Conservation (phyloP, 331 rosid species). For the Rosa hybrid region DNA sequence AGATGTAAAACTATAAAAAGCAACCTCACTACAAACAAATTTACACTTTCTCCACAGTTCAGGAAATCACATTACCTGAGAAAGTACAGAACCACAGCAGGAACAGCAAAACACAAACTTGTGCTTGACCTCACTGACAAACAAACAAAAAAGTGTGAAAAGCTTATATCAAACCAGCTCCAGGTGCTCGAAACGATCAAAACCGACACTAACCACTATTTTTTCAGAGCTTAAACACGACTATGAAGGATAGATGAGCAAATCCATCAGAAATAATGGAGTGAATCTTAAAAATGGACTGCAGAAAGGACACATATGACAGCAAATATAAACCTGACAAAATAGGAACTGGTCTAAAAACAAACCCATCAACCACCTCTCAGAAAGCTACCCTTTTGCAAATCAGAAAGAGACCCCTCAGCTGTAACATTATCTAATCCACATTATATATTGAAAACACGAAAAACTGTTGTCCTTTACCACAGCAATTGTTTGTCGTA, state of each 20-base stretch:
- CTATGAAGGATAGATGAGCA: background rate
- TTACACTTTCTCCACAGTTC: background rate
- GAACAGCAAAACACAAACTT: background rate
- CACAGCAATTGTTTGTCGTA: background rate
- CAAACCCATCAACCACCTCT: constrained; percentile 38
- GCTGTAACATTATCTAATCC: constrained; percentile 34
- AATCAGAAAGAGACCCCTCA: constrained; percentile 56
- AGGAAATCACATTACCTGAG: background rate
- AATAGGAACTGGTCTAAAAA: constrained; percentile 39
- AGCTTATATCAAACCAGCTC: background rate
- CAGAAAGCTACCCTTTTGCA: constrained; percentile 55
- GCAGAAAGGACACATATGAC: constrained; percentile 34
- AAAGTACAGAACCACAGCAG: background rate
- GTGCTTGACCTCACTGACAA: constrained; percentile 2
- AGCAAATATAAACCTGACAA: constrained; percentile 30
- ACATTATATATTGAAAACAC: constrained; percentile 12
- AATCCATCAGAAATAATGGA: constrained; percentile 8
- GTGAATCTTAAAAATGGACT: constrained; percentile 12
- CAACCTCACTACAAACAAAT: constrained; percentile 8
- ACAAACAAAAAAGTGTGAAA: background rate
- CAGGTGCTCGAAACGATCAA: background rate
- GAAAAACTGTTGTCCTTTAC: constrained; percentile 9
- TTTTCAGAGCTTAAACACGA: constrained; percentile 13
- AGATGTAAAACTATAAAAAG: background rate
- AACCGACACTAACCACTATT: background rate